Evolutionary conservation across 2,329 filamentous ascomycete genomes (phyloP).

Genomic region (Phaeosphaeriaceae sp.): DNA sequence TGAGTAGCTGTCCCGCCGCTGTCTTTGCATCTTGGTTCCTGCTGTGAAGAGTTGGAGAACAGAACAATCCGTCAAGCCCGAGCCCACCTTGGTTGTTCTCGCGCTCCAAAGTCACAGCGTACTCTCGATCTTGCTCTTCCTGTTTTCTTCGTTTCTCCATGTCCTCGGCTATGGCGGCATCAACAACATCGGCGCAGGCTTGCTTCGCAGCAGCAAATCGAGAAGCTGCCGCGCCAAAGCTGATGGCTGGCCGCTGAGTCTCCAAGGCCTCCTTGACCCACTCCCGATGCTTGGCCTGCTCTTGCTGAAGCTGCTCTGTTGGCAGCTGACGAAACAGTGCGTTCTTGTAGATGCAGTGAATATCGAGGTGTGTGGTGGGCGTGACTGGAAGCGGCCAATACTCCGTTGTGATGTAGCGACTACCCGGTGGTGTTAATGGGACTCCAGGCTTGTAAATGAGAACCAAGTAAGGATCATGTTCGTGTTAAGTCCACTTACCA

Average conservation of each 20-base stretch:
- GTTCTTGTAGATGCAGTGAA: conserved; percentile 24
- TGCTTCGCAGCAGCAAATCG: not conserved
- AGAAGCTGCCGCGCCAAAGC: conserved; percentile 1
- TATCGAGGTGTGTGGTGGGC: conserved; percentile 14
- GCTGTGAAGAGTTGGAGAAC: not conserved
- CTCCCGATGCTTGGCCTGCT: not conserved
- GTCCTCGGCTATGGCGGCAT: not conserved
- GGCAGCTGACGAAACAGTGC: conserved; percentile 1
- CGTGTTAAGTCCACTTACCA: conserved; percentile 21
- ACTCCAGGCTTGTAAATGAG: too few species aligned
- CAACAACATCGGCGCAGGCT: not conserved
- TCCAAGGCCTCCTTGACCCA: not conserved
- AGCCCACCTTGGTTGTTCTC: not conserved
- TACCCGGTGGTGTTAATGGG: too few species aligned
- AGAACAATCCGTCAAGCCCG: not conserved
- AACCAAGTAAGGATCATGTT: too few species aligned
- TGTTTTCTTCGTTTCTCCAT: not conserved
- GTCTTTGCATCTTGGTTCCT: not conserved
- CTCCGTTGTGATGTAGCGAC: conserved; percentile 17
- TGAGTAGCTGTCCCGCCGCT: not conserved
- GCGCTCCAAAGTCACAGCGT: not conserved
- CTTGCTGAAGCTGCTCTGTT: not conserved
- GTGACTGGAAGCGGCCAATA: conserved; percentile 26
- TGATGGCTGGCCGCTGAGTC: not conserved
- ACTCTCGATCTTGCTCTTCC: not conserved